These are phyloP conservation scores for Coprinellus micaceus DNA, from an alignment of 768 basidiomycete species.

Conservation along the genomic window DNA sequence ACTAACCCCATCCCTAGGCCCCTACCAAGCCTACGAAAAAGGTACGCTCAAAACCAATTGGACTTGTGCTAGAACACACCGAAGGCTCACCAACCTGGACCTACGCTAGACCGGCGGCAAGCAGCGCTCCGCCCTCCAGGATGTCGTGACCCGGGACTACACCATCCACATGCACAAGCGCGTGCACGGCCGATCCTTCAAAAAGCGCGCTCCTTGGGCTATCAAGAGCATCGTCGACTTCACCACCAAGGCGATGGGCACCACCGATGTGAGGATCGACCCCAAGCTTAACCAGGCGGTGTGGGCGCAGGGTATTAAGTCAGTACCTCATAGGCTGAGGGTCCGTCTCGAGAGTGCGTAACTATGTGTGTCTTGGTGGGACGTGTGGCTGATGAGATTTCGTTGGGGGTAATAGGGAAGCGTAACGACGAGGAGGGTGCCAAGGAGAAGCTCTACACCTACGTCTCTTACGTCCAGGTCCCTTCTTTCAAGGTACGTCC, in stretches of 20 bases:
- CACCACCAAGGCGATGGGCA: conserved; percentile 94
- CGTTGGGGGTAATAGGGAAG: conserved; percentile 58
- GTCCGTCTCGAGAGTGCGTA: conserved; percentile 85
- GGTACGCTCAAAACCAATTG: conserved; percentile 28
- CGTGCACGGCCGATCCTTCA: conserved; percentile 90
- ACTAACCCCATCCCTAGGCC: conserved; percentile 33
- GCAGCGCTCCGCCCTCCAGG: conserved; percentile 93
- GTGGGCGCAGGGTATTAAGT: conserved; percentile 93
- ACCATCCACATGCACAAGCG: conserved; percentile 97
- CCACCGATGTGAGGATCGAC: conserved; percentile 88
- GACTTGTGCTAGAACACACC: neutral
- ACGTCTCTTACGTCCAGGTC: conserved; percentile 79
- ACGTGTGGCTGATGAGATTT: neutral
- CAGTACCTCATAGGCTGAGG: conserved; percentile 86
- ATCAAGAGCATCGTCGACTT: conserved; percentile 93
- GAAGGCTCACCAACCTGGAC: neutral
- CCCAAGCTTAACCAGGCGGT: conserved; percentile 95
- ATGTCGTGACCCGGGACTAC: conserved; percentile 98
- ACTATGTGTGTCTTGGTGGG: neutral
- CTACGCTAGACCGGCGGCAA: conserved; percentile 63
- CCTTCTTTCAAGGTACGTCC: conserved; percentile 75
- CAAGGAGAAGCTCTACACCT: conserved; percentile 95
- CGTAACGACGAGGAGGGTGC: conserved; percentile 99
- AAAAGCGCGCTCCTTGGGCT: conserved; percentile 96
- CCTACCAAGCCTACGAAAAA: conserved; percentile 54